Conservation (phyloP, 495 filamentous ascomycete genomes). For the Aspergillus diversus region DNA sequence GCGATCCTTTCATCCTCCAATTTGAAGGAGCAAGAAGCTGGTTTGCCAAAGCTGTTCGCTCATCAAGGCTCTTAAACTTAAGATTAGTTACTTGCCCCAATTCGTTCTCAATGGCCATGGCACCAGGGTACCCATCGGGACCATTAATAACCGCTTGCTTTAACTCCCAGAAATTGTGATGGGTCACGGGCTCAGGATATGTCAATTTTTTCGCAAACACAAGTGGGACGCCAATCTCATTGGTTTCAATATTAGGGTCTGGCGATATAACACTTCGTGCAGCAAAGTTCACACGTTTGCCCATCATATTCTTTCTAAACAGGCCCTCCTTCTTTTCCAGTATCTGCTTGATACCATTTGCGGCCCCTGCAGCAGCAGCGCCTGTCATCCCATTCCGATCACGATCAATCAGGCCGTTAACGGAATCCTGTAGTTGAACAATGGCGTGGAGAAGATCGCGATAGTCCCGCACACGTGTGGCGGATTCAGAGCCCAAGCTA, state of each 20-base stretch:
- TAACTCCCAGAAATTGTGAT: conserved; percentile 93
- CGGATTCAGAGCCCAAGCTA: conserved; percentile 45
- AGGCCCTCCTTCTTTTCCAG: conserved; percentile 99
- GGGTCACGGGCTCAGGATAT: conserved; percentile 95
- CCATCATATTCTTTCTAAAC: conserved; percentile 99
- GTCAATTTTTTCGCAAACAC: conserved; percentile 97
- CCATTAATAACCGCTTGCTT: conserved; percentile 97
- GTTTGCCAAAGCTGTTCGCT: conserved; percentile 84
- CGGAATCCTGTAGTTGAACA: conserved; percentile 80
- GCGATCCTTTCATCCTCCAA: conserved; percentile 70
- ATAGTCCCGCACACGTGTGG: conserved; percentile 53
- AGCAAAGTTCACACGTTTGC: conserved; percentile 98
- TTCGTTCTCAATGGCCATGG: conserved; percentile 92
- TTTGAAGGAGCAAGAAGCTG: conserved; percentile 88
- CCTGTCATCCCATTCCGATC: conserved; percentile 82
- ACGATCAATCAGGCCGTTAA: conserved; percentile 88
- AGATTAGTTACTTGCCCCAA: conserved; percentile 89
- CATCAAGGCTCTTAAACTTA: conserved; percentile 80
- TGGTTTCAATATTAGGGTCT: conserved; percentile 97
- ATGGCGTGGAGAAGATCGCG: conserved; percentile 71
- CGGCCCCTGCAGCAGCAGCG: conserved; percentile 49
- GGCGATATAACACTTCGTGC: conserved; percentile 98
- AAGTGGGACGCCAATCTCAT: conserved; percentile 95
- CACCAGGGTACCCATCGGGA: conserved; percentile 90
- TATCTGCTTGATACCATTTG: conserved; percentile 89